phyloP scores from a whole-genome alignment of 352 stramenopile species.

The Pythium apleroticum region DNA sequence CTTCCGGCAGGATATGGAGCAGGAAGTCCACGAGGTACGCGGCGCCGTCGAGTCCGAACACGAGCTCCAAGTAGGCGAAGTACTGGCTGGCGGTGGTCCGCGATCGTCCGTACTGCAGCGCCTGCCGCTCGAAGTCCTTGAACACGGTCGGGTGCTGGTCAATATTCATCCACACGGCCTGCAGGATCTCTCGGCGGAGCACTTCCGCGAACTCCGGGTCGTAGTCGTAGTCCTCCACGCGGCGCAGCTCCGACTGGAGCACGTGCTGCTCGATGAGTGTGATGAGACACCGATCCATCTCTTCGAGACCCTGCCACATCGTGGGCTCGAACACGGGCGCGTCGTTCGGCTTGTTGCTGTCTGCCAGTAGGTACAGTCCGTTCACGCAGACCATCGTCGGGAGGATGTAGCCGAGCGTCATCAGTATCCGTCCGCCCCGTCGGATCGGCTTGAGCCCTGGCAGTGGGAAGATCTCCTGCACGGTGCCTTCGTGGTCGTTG shows the following conservation, averaged over 20 bases:
- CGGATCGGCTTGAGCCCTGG: conserved; percentile 48
- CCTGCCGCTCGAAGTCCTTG: conserved; percentile 78
- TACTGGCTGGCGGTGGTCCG: conserved; percentile 57
- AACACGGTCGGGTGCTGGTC: conserved; percentile 85
- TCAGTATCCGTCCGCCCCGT: conserved; percentile 42
- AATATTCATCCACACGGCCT: conserved; percentile 84
- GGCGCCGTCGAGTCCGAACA: conserved; percentile 72
- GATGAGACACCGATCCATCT: conserved; percentile 73
- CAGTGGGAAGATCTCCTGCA: conserved; percentile 64
- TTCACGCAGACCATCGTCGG: conserved; percentile 68
- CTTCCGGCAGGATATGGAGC: conserved; percentile 73
- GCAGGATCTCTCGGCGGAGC: conserved; percentile 72
- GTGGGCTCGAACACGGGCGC: conserved; percentile 11
- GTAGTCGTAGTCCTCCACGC: conserved; percentile 55
- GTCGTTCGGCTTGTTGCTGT: conserved; percentile 15
- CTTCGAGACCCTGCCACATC: conserved; percentile 75
- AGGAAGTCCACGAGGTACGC: conserved; percentile 83
- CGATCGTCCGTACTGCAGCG: conserved; percentile 71
- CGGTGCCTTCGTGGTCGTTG: conserved; percentile 74
- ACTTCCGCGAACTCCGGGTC: conserved; percentile 45
- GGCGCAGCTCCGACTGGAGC: conserved; percentile 33
- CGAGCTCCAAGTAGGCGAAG: conserved; percentile 77
- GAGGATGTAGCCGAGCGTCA: conserved; percentile 75
- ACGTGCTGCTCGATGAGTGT: conserved; percentile 52
- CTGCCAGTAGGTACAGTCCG: conserved; percentile 65